Percentiles rank a stretch among this genome's conserved stretches.
Conservation (phyloP, 2,329 filamentous ascomycete genomes). For the Aspergillus latus region DNA sequence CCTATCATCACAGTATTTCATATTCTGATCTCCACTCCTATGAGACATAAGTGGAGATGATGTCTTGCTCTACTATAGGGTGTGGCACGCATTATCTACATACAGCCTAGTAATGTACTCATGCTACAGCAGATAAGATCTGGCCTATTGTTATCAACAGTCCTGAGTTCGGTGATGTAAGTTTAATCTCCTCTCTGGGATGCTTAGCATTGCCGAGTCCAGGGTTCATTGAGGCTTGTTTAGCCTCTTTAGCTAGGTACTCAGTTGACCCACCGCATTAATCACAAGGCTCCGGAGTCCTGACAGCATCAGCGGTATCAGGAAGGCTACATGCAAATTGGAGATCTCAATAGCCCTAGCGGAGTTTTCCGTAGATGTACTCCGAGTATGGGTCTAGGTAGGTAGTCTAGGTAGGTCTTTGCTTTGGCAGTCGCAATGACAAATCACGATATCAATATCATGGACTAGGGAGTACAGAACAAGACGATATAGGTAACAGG, state of each 20-base stretch:
- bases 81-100: neutral
- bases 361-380: neutral
- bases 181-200: neutral
- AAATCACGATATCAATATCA: neutral
- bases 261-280: neutral
- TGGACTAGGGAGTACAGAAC: neutral
- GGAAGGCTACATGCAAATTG: neutral
- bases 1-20: too few relatives aligned
- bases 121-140: neutral
- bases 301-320: neutral
- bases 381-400: conserved; percentile 1
- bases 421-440: conserved; percentile 1
- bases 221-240: neutral
- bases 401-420: neutral
- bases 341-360: conserved; percentile 1
- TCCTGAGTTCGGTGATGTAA: neutral
- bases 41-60: too few relatives aligned
- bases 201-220: neutral
- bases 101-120: neutral
- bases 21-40: too few relatives aligned
- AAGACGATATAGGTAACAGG: neutral
- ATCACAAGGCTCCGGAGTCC: neutral
- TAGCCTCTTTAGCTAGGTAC: neutral
- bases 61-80: neutral
- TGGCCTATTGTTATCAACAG: neutral